Conservation (phyloP, 257 asterid genomes). For the Gynochthodes officinalis region DNA sequence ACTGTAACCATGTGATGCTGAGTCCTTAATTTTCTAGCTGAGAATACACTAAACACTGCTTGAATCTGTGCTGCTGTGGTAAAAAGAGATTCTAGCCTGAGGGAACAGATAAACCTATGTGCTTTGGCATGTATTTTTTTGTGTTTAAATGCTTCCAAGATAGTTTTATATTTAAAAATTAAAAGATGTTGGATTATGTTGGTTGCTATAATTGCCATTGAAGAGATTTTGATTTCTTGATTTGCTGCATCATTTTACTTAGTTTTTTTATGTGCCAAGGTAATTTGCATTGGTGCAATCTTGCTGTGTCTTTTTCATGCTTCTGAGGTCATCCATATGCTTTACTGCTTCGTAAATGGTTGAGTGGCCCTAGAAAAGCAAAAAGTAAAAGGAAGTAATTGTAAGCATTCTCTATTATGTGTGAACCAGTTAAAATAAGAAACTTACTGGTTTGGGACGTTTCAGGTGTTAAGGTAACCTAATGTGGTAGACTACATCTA, state of each 20-base stretch:
- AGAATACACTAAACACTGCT: neutral
- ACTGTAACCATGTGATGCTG: neutral
- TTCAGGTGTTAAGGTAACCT: neutral
- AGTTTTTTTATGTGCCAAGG: neutral
- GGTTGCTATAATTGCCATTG: neutral
- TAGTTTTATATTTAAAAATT: neutral
- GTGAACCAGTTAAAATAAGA: neutral
- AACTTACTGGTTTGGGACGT: neutral
- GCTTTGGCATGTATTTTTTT: neutral
- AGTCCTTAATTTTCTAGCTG: neutral
- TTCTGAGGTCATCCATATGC: neutral
- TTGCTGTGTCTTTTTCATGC: neutral
- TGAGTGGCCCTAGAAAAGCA: neutral
- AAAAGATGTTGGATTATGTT: neutral
- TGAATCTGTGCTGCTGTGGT: neutral
- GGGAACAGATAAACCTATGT: neutral
- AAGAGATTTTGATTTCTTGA: neutral
- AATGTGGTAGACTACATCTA: neutral
- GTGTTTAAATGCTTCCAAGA: neutral
- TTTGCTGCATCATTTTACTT: neutral
- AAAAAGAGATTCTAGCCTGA: neutral
- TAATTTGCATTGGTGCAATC: neutral
- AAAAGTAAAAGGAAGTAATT: neutral
- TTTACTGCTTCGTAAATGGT: no score
- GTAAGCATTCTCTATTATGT: neutral